Percentiles rank a stretch among this genome's conserved stretches.
Evolutionary conservation across 2,329 filamentous ascomycete species (phyloP).

Genomic region (Dothideomycetes sp.): DNA sequence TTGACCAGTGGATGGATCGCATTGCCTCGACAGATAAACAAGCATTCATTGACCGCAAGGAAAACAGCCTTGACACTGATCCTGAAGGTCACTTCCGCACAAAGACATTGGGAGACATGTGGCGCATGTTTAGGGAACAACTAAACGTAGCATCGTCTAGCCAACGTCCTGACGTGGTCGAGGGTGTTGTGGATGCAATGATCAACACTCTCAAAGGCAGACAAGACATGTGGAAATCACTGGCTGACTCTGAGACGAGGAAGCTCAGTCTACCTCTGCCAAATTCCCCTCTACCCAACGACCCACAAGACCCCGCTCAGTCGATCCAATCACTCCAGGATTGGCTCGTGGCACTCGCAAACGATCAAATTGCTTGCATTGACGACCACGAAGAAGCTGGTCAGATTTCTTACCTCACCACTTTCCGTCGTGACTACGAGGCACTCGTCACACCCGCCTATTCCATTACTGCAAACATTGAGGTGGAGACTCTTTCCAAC

Average conservation of each 20-base stretch:
- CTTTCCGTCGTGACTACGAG: conserved; percentile 76
- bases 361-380: conserved; percentile 97
- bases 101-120: conserved; percentile 84
- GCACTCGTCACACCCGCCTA: conserved; percentile 71
- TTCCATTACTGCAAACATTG: conserved; percentile 57
- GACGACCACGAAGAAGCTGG: conserved; percentile 67
- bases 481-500: conserved; percentile 68
- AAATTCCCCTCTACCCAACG: neutral
- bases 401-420: conserved; percentile 69
- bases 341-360: conserved; percentile 93
- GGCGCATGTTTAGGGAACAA: conserved; percentile 95
- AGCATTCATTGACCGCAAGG: conserved; percentile 66
- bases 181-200: conserved; percentile 95
- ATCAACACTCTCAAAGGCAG: conserved; percentile 73
- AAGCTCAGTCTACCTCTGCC: conserved; percentile 44
- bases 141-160: conserved; percentile 75
- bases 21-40: conserved; percentile 75
- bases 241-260: conserved; percentile 75
- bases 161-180: conserved; percentile 77
- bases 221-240: conserved; percentile 75
- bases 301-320: conserved; percentile 1
- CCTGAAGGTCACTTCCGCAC: conserved; percentile 87
- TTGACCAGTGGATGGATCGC: conserved; percentile 95
- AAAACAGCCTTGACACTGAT: conserved; percentile 75
- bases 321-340: conserved; percentile 65